phyloP scores from a whole-genome alignment of 169 alveolate genomes.

The Plasmodium reichenowi region DNA sequence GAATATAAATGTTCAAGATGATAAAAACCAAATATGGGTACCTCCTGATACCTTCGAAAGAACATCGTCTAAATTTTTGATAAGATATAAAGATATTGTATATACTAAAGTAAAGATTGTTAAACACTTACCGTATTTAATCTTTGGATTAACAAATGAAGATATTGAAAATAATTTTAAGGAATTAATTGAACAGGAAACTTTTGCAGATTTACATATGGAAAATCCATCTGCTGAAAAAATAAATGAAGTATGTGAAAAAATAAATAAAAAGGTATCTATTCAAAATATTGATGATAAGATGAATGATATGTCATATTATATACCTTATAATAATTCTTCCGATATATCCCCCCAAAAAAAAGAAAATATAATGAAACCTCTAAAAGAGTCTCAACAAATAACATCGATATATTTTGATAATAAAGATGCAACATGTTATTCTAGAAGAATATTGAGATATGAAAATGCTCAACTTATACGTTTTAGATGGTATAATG shows the following conservation, averaged over 20 bases:
- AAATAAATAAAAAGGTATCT: not conserved
- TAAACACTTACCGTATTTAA: slow-evolving; percentile 84
- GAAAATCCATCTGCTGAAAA: not conserved
- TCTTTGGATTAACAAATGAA: slow-evolving; percentile 82
- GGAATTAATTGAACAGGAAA: slow-evolving; percentile 57
- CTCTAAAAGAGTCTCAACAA: slow-evolving; percentile 81
- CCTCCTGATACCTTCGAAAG: slow-evolving; percentile 88
- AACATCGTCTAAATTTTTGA: slow-evolving; percentile 85
- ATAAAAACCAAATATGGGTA: slow-evolving; percentile 70
- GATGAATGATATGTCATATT: not conserved
- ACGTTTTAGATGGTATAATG: slow-evolving; percentile 87
- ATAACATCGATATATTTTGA: slow-evolving; percentile 86
- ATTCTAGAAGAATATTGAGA: slow-evolving; percentile 81
- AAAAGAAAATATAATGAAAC: slow-evolving; percentile 14
- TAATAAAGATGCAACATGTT: slow-evolving; percentile 80
- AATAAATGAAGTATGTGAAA: not conserved
- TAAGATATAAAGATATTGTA: slow-evolving; percentile 83
- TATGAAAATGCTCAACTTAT: slow-evolving; percentile 86
- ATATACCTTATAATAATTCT: not conserved
- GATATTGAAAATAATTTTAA: slow-evolving; percentile 79
- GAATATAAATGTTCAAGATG: not conserved
- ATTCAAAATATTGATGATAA: not conserved
- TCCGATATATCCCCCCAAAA: not conserved
- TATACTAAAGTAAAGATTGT: slow-evolving; percentile 85
- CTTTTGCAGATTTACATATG: not conserved